phyloP scores from a whole-genome alignment of 148 eudicot species.

The Arctostaphylos glauca region DNA sequence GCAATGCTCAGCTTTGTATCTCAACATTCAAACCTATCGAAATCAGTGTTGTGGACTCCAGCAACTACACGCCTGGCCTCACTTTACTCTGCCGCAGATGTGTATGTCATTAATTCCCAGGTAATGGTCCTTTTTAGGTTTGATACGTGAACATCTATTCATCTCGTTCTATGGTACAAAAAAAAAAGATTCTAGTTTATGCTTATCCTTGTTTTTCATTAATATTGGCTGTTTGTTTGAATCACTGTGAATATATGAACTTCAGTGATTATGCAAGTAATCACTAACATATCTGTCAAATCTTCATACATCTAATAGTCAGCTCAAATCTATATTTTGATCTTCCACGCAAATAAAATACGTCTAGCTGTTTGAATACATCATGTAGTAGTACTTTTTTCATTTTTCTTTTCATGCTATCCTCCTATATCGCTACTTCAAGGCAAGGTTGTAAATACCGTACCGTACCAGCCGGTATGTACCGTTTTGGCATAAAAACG shows the following conservation, averaged over 20 bases:
- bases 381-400: background rate
- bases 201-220: background rate
- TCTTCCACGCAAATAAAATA: background rate
- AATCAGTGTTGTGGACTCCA: slow-evolving; percentile 84
- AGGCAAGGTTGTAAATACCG: too few relatives aligned
- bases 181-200: background rate
- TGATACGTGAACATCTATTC: background rate
- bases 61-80: slow-evolving; percentile 91
- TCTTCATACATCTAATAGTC: background rate
- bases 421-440: slow-evolving; percentile 1
- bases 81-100: slow-evolving; percentile 96
- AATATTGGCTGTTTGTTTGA: background rate
- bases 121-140: slow-evolving; percentile 26
- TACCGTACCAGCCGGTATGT: too few relatives aligned
- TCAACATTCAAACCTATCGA: slow-evolving; percentile 60
- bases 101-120: slow-evolving; percentile 88
- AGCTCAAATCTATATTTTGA: background rate
- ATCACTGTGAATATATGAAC: background rate
- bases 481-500: too few relatives aligned
- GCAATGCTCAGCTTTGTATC: slow-evolving; percentile 59
- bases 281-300: background rate
- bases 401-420: background rate
- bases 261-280: background rate
- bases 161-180: background rate
- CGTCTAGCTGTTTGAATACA: background rate